Evolutionary conservation across 352 stramenopile genomes (phyloP).

Genomic region (Pythium brassicae): DNA sequence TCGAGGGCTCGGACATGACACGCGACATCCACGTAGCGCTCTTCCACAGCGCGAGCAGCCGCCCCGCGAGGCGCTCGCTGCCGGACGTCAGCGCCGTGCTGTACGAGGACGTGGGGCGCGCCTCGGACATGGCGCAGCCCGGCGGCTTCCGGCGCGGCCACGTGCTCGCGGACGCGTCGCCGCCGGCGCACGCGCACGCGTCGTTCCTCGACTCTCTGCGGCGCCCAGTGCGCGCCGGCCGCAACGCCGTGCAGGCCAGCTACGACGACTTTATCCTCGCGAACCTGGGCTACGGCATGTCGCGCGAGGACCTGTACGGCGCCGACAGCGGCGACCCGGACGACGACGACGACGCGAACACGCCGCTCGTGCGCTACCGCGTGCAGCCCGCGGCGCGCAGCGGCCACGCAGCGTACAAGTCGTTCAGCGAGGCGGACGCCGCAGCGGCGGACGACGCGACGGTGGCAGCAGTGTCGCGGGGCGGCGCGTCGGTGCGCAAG

Average conservation of each 20-base stretch:
- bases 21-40: conserved; percentile 66
- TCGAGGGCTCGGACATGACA: conserved; percentile 65
- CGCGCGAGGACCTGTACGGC: conserved; percentile 30
- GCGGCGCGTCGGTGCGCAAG: conserved; percentile 38
- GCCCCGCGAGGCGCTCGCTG: conserved; percentile 35
- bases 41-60: conserved; percentile 40
- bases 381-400: conserved; percentile 17
- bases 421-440: conserved; percentile 6
- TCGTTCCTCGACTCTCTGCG: conserved; percentile 39
- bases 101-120: conserved; percentile 52
- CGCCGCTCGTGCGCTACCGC: conserved; percentile 28
- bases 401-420: conserved; percentile 1
- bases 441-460: conserved; percentile 8
- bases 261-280: conserved; percentile 57
- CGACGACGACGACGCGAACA: conserved; percentile 26
- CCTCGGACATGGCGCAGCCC: conserved; percentile 47
- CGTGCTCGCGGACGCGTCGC: conserved; percentile 29
- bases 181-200: conserved; percentile 38
- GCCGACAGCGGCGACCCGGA: conserved; percentile 17
- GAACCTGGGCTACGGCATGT: conserved; percentile 34
- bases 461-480: not conserved
- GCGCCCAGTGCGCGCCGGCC: conserved; percentile 6
- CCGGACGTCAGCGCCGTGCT: conserved; percentile 52
- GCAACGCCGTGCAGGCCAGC: conserved; percentile 33
- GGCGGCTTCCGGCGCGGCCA: conserved; percentile 54